Conservation (phyloP, 306 rosid genomes). For the Prunus dulcis region DNA sequence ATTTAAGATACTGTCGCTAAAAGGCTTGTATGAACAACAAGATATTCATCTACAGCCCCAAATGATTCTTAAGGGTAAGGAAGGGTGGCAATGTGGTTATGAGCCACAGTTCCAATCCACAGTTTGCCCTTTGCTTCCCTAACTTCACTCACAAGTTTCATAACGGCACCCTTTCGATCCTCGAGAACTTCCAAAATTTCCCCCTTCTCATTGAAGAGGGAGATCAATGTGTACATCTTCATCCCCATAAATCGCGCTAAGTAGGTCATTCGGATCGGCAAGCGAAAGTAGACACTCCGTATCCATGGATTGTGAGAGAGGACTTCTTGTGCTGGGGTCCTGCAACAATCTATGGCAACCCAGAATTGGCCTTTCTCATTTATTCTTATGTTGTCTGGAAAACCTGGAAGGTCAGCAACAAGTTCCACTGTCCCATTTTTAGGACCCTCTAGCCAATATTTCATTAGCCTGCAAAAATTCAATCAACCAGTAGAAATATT, state of each 20-base stretch:
- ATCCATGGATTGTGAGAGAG: slow-evolving; percentile 77
- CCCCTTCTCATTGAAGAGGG: slow-evolving; percentile 58
- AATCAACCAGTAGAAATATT: background rate
- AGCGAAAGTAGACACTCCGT: slow-evolving; percentile 59
- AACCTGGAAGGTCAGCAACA: slow-evolving; percentile 70
- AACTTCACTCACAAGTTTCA: slow-evolving; percentile 92
- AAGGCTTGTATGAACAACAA: background rate
- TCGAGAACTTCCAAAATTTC: slow-evolving; percentile 79
- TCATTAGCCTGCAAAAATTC: slow-evolving; percentile 52
- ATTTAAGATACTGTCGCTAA: background rate
- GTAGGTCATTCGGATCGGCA: slow-evolving; percentile 65
- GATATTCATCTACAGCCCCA: background rate
- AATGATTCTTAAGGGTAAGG: slow-evolving; percentile 48
- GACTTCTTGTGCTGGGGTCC: slow-evolving; percentile 71
- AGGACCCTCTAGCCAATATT: slow-evolving; percentile 63
- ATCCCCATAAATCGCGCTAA: slow-evolving; percentile 74
- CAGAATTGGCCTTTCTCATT: slow-evolving; percentile 70
- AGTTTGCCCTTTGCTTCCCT: slow-evolving; percentile 67
- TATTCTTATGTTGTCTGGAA: slow-evolving; percentile 87
- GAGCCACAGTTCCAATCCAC: slow-evolving; percentile 97
- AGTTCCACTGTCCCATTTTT: slow-evolving; percentile 45
- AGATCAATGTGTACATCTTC: slow-evolving; percentile 77
- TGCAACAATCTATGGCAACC: slow-evolving; percentile 94
- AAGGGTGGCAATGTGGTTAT: slow-evolving; percentile 81
- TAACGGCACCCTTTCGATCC: slow-evolving; percentile 59